Evolutionary conservation across 257 asterid species (phyloP).

Genomic region (Fraxinus pennsylvanica): DNA sequence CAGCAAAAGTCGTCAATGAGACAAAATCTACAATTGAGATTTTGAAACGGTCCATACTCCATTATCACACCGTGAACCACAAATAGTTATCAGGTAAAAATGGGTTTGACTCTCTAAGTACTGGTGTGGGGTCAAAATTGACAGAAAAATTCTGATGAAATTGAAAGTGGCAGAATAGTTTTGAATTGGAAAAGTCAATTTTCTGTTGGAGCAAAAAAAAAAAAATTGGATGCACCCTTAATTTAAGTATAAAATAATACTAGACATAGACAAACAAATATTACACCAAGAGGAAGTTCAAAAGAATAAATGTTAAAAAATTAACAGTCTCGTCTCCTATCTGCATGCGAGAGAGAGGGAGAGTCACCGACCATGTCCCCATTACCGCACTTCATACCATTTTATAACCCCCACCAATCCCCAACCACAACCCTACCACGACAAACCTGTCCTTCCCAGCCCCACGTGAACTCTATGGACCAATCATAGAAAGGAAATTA

Average conservation of each 20-base stretch:
- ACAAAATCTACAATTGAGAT: not conserved
- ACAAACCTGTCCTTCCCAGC: not conserved
- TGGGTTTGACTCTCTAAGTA: not conserved
- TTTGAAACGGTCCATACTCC: not conserved
- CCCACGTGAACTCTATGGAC: not conserved
- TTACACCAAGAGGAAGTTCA: not conserved
- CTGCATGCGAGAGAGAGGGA: not conserved
- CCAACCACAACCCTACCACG: not conserved
- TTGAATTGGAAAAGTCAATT: not conserved
- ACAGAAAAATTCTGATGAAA: not conserved
- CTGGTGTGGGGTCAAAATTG: not conserved
- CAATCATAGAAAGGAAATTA: slow-evolving; percentile 10
- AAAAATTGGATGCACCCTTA: not conserved
- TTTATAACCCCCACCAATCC: not conserved
- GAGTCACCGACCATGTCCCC: not conserved
- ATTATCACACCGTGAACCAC: not conserved
- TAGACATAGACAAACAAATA: not conserved
- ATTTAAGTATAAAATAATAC: not conserved
- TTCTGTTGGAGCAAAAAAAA: not conserved
- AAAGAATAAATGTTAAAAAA: not conserved
- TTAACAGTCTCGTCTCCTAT: not conserved
- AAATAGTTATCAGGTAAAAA: not conserved
- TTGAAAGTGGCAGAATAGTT: not conserved
- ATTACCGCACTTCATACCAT: not conserved
- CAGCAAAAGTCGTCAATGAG: not conserved